Percentiles rank a stretch among this genome's conserved stretches.
These are phyloP conservation scores for Areca catechu DNA, from an alignment of 176 grass and related monocot genomes.

Conservation along the genomic window DNA sequence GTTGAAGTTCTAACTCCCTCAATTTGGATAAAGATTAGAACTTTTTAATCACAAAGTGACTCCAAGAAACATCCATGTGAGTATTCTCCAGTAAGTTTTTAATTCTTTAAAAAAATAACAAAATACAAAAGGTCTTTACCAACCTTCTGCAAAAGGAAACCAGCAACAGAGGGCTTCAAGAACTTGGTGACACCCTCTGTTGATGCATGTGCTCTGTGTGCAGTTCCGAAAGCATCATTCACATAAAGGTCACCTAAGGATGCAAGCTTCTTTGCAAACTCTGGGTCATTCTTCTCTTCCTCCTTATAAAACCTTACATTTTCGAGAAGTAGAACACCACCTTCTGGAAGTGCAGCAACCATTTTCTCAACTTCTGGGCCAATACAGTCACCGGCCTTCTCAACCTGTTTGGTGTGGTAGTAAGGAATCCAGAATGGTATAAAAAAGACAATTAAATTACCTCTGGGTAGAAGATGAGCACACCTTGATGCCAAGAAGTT, in stretches of 20 bases:
- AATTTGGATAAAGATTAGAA: no score
- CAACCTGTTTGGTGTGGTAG: slow-evolving; percentile 14
- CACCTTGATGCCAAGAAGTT: slow-evolving; percentile 40
- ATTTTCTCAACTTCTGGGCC: slow-evolving; percentile 41
- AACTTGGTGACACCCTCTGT: slow-evolving; percentile 44
- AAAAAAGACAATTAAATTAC: background rate
- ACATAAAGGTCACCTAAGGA: slow-evolving; percentile 40
- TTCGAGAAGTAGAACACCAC: slow-evolving; percentile 38
- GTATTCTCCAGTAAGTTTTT: no score
- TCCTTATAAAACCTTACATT: slow-evolving; percentile 54
- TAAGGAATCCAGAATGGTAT: background rate
- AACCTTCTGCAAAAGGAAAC: slow-evolving; percentile 51
- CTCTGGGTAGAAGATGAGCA: background rate
- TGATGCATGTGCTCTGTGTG: slow-evolving; percentile 43
- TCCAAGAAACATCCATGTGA: no score
- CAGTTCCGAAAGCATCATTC: slow-evolving; percentile 49
- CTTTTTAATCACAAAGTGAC: no score
- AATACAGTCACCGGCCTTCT: slow-evolving; percentile 40
- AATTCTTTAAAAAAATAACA: no score
- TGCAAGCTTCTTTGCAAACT: slow-evolving; percentile 45
- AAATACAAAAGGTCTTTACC: background rate
- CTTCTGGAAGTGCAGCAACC: slow-evolving; percentile 31
- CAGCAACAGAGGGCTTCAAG: slow-evolving; percentile 40
- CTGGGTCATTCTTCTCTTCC: slow-evolving; percentile 46
- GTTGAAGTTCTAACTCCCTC: no score